A percentile compares a stretch with the other conserved stretches of the same genome.
phyloP scores from a whole-genome alignment of 2,329 filamentous ascomycete species.

The Orbilia javanica region DNA sequence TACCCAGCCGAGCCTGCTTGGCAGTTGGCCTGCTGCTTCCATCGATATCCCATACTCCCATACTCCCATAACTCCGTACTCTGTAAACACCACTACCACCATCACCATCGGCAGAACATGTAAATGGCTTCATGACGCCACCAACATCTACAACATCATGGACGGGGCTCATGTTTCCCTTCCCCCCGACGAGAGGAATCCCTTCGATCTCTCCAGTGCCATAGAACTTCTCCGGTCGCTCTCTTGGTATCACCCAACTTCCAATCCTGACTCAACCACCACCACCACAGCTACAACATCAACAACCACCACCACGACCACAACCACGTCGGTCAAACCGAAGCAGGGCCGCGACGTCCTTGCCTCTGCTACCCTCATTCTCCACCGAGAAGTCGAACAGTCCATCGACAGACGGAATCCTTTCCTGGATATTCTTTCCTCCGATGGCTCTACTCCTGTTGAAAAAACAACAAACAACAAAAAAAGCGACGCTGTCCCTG shows the following conservation, averaged over 20 bases:
- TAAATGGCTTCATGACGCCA: constrained; percentile 3
- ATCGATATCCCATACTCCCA: neutral
- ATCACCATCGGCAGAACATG: neutral
- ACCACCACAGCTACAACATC: neutral
- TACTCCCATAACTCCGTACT: no score
- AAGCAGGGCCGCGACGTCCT: neutral
- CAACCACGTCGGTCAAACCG: neutral
- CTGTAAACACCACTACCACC: no score
- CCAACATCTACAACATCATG: neutral
- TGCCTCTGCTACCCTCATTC: neutral
- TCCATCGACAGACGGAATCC: constrained; percentile 22
- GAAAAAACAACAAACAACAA: neutral
- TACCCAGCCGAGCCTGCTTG: no score
- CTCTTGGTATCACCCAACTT: constrained; percentile 27
- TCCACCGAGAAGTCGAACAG: neutral
- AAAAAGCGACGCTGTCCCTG: neutral
- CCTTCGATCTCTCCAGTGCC: constrained; percentile 52
- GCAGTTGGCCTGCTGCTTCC: no score
- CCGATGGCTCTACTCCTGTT: neutral
- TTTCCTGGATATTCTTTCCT: constrained; percentile 32
- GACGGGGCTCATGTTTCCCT: neutral
- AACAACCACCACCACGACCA: neutral
- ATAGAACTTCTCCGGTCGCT: constrained; percentile 45
- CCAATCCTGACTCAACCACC: neutral
- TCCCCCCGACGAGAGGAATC: constrained; percentile 28